phyloP scores from a whole-genome alignment of 1,139 yeast species.

The Blastobotrys illinoisensis region DNA sequence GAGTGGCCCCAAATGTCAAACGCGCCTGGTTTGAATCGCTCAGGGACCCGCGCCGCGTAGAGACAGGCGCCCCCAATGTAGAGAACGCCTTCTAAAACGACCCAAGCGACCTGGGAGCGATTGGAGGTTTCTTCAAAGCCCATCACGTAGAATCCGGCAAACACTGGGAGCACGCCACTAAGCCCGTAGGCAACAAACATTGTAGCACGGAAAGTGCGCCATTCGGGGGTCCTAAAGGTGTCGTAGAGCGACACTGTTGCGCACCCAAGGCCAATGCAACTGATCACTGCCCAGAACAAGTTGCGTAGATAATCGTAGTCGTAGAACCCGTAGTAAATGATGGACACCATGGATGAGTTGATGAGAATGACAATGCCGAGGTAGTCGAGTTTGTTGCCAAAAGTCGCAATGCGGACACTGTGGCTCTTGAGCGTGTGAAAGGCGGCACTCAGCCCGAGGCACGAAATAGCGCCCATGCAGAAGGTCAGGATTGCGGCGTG shows the following conservation, averaged over 20 bases:
- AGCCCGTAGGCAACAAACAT: conserved; percentile 80
- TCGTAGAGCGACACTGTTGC: conserved; percentile 59
- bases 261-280: conserved; percentile 56
- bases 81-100: conserved; percentile 61
- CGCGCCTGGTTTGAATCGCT: conserved; percentile 56
- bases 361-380: conserved; percentile 79
- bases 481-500: conserved; percentile 40
- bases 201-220: conserved; percentile 71
- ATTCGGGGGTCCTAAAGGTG: conserved; percentile 58
- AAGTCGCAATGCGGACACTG: conserved; percentile 51
- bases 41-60: conserved; percentile 78
- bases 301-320: conserved; percentile 35
- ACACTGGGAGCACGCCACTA: conserved; percentile 68
- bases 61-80: conserved; percentile 75
- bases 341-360: conserved; percentile 66
- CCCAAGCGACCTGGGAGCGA: conserved; percentile 56
- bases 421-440: conserved; percentile 79
- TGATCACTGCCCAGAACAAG: conserved; percentile 46
- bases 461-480: conserved; percentile 48
- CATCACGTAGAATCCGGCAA: conserved; percentile 43
- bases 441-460: conserved; percentile 67
- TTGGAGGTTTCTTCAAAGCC: conserved; percentile 45
- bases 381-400: conserved; percentile 81
- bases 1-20: conserved; percentile 78
- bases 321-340: conserved; percentile 53